Base-by-base conservation (phyloP, 768 basidiomycete genomes). In the Stropharia rugosoannulata region DNA sequence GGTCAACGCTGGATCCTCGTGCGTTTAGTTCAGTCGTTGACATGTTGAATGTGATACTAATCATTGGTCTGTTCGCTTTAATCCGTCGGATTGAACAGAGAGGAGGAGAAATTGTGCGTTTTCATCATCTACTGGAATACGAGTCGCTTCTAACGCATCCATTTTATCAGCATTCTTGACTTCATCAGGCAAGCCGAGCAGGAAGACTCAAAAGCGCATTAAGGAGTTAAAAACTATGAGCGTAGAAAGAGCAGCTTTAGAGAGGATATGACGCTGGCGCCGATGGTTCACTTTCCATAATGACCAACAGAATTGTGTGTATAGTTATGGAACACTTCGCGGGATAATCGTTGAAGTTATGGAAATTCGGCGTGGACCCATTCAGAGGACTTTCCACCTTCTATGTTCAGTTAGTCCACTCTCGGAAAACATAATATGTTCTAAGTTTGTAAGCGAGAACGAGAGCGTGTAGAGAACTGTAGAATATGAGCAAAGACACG, bases 141-240 rank as follows among this genome's bases (percentile, higher is more conserved):
- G 9, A 29, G 25, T 53, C n/a, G 39, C 16, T 55, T 57, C 54
- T 53, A 45, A 55, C 45, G 32, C 22, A 29, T 47, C 15, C 10
- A 15, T 10, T 16, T 1, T 51, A 25, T 50, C 58, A 93, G 91
- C 68, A 90, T 93, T 74, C 77, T 80, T 69, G 85, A 85, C 48
- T 93, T 90, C 68, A 81, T 93, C 58, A 84, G 81, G 54, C 90
- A 91, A 67, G 90, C 91, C 45, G 91, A 93, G 79, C 90, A 89
- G 73, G 87, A 83, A 68, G 73, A 68, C 22, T 61, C 66, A 6
- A 66, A 59, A 37, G 45, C 55, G 9, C 62, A 64, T 59, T 64
- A 61, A 51, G 47, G 25, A 38, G 22, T 37, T 39, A n/a, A 46
- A 27, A 35, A 19, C 38, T 18, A 16, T 38, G 43, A 56, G 25